Evolutionary conservation across 805 yeast species (phyloP), one percentile per base, ranked within the genome.

Genomic region (Metschnikowia lunata): DNA sequence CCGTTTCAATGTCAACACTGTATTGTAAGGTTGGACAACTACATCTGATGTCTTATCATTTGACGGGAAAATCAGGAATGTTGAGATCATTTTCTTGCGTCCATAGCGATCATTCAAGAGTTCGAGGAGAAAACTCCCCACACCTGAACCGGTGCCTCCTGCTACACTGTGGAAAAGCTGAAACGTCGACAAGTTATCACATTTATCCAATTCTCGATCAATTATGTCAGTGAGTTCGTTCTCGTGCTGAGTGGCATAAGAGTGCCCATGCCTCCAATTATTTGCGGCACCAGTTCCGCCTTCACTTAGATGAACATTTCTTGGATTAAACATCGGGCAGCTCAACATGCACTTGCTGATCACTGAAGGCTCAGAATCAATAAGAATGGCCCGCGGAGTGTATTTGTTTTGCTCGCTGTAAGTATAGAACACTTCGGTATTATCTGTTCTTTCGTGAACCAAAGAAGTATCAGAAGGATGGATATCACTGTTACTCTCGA

Each of bases 91-190:
- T 58, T 89, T 91, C 62, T 90, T 90, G 40, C 85, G 80, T 6
- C 74, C 74, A 60, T 81, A 91, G 43, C 88, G 69, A 61, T 93
- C 99, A 45, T 80, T 79, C 45, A 95, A 63, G 12, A 80, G 70
- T 61, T 93, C 97, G 32, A 93, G 64, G 36, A 93, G 54, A 45
- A 78, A 77, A 0, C 96, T 86, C 0, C 99, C 99, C 31, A 89
- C 79, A 3, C 99, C 99, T 0, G 97, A 86, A 0, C 99, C 99
- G 0, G 99, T 93, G 33, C 99, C 99, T 31, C 99, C 99, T 0
- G 97, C 98, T 5, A 93, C 95, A 4, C 97, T 85, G 64, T 93
- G 99, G 40, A 90, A 63, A 51, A 93, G 67, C 69, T 89, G 96
- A 62, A 93, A 93, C 6, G 95, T 95, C 51, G 90, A 93, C 42